These are phyloP conservation scores for Melanogaster broomeanus DNA, from an alignment of 768 basidiomycete genomes.

Conservation along the genomic window DNA sequence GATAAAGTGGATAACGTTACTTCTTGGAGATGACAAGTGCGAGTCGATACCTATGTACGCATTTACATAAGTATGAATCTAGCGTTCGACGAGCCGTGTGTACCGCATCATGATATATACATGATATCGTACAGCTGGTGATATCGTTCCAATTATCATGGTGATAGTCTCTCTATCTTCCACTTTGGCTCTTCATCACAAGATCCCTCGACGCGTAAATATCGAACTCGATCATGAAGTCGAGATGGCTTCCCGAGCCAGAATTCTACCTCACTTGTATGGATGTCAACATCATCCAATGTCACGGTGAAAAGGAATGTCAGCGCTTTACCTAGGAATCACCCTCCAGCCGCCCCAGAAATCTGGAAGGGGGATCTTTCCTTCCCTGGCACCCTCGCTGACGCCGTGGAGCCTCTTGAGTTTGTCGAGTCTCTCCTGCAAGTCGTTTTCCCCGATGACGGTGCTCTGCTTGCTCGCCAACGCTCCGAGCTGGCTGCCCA, in stretches of 20 bases:
- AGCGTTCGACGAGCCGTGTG: no score
- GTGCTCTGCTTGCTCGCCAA: slow-evolving; percentile 94
- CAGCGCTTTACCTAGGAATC: slow-evolving; percentile 54
- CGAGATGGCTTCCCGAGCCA: slow-evolving; percentile 97
- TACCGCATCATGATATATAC: no score
- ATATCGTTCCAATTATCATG: slow-evolving; percentile 40
- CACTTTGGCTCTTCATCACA: slow-evolving; percentile 57
- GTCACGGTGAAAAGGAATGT: not conserved
- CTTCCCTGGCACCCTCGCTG: slow-evolving; percentile 37
- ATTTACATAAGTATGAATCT: no score
- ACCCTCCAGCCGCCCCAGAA: slow-evolving; percentile 98
- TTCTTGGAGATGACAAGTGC: no score
- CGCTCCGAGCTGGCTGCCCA: slow-evolving; percentile 86
- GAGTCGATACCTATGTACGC: no score
- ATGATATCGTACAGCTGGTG: no score
- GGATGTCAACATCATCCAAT: slow-evolving; percentile 6
- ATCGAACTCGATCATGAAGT: slow-evolving; percentile 87
- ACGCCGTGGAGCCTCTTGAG: slow-evolving; percentile 59
- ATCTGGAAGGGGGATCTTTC: slow-evolving; percentile 73
- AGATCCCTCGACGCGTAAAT: slow-evolving; percentile 54
- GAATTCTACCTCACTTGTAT: slow-evolving; percentile 97
- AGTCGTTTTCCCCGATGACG: slow-evolving; percentile 71
- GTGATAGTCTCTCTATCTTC: no score
- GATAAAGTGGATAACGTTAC: no score
- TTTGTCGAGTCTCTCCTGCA: slow-evolving; percentile 60